phyloP scores from a whole-genome alignment of 257 asterid species.

The Nicotiana obtusifolia region DNA sequence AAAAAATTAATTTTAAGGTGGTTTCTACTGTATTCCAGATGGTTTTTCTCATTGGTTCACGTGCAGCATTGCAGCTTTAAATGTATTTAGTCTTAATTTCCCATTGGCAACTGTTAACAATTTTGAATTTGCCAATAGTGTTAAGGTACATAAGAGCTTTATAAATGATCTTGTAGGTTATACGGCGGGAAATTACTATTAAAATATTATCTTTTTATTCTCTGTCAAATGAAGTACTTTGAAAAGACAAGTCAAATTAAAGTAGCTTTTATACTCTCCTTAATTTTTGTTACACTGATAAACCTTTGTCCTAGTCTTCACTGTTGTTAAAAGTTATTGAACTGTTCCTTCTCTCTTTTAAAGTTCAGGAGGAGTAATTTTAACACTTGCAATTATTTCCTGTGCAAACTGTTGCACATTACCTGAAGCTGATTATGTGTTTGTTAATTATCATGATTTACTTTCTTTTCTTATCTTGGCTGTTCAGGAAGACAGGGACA shows the following conservation, averaged over 20 bases:
- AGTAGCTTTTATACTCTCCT: background rate
- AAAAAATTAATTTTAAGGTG: background rate
- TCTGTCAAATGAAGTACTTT: conserved; percentile 1
- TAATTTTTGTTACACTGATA: background rate
- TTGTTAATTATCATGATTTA: background rate
- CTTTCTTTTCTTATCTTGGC: conserved; percentile 22
- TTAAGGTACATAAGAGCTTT: background rate
- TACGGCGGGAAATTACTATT: background rate
- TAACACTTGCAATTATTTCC: background rate
- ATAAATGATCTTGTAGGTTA: background rate
- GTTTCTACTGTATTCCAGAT: background rate
- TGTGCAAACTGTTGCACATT: background rate
- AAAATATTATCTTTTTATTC: background rate
- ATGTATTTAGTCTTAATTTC: background rate
- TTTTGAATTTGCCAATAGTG: background rate
- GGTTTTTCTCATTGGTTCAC: background rate
- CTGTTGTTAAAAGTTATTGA: background rate
- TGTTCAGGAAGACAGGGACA: conserved; percentile 88
- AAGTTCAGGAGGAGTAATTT: background rate
- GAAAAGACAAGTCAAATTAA: background rate
- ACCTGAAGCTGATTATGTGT: conserved; percentile 20
- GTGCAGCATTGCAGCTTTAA: background rate
- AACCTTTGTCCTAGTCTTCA: background rate
- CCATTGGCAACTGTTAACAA: background rate
- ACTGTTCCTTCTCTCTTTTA: background rate